These are phyloP conservation scores for Pseudofabraea citricarpa DNA, from an alignment of 2,329 filamentous ascomycete genomes.

Conservation along the genomic window DNA sequence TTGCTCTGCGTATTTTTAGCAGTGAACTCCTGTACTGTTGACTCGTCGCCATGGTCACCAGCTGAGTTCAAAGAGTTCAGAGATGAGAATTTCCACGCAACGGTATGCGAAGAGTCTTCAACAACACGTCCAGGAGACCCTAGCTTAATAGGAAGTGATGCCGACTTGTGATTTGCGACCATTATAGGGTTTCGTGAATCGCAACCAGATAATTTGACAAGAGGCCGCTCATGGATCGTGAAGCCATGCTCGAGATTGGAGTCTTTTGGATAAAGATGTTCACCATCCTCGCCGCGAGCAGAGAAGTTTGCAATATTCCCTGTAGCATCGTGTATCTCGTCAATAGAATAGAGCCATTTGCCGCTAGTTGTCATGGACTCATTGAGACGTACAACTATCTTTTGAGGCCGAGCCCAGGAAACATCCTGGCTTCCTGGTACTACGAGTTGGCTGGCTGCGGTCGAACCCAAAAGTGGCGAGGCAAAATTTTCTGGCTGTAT, in stretches of 20 bases:
- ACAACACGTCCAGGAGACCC: slow-evolving; percentile 53
- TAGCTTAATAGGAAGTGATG: slow-evolving; percentile 68
- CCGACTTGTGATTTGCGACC: slow-evolving; percentile 69
- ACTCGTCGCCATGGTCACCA: slow-evolving; percentile 62
- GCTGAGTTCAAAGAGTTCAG: slow-evolving; percentile 63
- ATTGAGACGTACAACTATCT: slow-evolving; percentile 77
- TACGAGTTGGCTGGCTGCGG: slow-evolving; percentile 52
- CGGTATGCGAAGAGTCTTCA: slow-evolving; percentile 61
- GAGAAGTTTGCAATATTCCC: slow-evolving; percentile 81
- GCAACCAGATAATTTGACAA: slow-evolving; percentile 66
- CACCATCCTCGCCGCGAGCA: slow-evolving; percentile 60
- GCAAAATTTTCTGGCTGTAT: slow-evolving; percentile 83
- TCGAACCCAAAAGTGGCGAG: slow-evolving; percentile 67
- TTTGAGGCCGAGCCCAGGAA: slow-evolving; percentile 75
- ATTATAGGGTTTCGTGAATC: slow-evolving; percentile 76
- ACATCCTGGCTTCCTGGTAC: slow-evolving; percentile 58
- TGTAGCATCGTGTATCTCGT: slow-evolving; percentile 86
- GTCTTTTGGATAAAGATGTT: slow-evolving; percentile 51
- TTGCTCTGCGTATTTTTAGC: slow-evolving; percentile 58
- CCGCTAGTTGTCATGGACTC: slow-evolving; percentile 80
- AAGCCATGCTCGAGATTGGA: slow-evolving; percentile 71
- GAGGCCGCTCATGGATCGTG: slow-evolving; percentile 80
- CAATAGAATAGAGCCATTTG: slow-evolving; percentile 83
- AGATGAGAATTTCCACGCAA: slow-evolving; percentile 80
- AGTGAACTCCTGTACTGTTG: slow-evolving; percentile 51